These are phyloP conservation scores for Dendrothele bispora DNA, from an alignment of 768 basidiomycete species.

Conservation along the genomic window DNA sequence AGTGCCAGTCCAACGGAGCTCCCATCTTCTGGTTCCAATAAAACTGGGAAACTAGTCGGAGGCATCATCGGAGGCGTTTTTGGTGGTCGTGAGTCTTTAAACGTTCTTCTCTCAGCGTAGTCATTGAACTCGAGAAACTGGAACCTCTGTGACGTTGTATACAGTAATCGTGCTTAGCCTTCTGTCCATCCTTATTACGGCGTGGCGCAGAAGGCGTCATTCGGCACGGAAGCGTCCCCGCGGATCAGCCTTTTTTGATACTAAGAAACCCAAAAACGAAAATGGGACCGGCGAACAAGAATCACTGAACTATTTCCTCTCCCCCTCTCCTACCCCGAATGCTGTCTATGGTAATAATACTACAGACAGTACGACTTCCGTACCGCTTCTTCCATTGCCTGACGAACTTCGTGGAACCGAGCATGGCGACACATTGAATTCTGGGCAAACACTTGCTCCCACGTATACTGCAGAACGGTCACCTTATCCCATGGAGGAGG, in stretches of 20 bases:
- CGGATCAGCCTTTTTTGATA: neutral
- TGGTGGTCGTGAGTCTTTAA: neutral
- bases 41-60: neutral
- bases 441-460: too few relatives aligned
- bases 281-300: too few relatives aligned
- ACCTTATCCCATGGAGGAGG: too few relatives aligned
- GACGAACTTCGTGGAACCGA: too few relatives aligned
- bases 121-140: too few relatives aligned
- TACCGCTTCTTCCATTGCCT: neutral
- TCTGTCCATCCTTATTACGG: neutral
- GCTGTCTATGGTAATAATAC: too few relatives aligned
- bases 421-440: too few relatives aligned
- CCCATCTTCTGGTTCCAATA: neutral
- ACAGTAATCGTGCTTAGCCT: neutral
- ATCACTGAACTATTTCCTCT: too few relatives aligned
- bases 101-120: neutral
- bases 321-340: neutral
- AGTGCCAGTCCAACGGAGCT: neutral
- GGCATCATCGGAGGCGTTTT: slow-evolving; percentile 1
- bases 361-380: neutral
- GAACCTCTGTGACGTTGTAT: neutral
- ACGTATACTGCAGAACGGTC: too few relatives aligned
- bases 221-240: neutral
- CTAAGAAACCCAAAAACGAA: too few relatives aligned
- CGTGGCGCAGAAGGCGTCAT: neutral